phyloP scores from a whole-genome alignment of 2,329 filamentous ascomycete genomes.

The Neocatenulostroma microsporum region DNA sequence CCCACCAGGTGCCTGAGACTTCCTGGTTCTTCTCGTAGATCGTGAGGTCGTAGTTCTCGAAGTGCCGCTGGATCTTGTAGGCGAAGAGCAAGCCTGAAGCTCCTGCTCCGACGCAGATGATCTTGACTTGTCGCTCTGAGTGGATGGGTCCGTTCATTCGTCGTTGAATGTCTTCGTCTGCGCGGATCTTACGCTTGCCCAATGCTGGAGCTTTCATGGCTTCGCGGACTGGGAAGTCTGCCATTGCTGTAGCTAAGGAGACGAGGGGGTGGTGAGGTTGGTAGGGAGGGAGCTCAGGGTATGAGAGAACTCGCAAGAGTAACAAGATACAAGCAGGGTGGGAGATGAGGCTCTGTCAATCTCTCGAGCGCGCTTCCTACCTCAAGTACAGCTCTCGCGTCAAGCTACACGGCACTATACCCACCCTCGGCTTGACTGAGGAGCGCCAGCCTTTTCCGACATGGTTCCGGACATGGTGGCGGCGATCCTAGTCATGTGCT shows the following conservation, averaged over 20 bases:
- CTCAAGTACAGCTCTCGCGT: too few relatives aligned
- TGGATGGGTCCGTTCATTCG: conserved; percentile 12
- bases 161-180: conserved; percentile 11
- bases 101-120: conserved; percentile 25
- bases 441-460: too few relatives aligned
- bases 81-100: conserved; percentile 33
- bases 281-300: background rate
- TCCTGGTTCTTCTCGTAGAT: conserved; percentile 37
- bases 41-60: conserved; percentile 26
- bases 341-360: too few relatives aligned
- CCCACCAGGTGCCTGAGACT: conserved; percentile 33
- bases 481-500: too few relatives aligned
- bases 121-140: conserved; percentile 11
- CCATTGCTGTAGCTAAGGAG: conserved; percentile 5
- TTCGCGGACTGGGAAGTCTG: conserved; percentile 12
- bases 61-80: conserved; percentile 29
- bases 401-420: too few relatives aligned
- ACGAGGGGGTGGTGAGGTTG: background rate
- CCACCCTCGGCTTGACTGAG: too few relatives aligned
- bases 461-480: too few relatives aligned
- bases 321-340: too few relatives aligned
- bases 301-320: too few relatives aligned
- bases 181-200: conserved; percentile 14
- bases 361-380: too few relatives aligned
- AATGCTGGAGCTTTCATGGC: conserved; percentile 7